A percentile compares a stretch with the other conserved stretches of the same genome.
Evolutionary conservation across 192 early-diverging fungal species (phyloP).

Genomic region (Thamnidium elegans): DNA sequence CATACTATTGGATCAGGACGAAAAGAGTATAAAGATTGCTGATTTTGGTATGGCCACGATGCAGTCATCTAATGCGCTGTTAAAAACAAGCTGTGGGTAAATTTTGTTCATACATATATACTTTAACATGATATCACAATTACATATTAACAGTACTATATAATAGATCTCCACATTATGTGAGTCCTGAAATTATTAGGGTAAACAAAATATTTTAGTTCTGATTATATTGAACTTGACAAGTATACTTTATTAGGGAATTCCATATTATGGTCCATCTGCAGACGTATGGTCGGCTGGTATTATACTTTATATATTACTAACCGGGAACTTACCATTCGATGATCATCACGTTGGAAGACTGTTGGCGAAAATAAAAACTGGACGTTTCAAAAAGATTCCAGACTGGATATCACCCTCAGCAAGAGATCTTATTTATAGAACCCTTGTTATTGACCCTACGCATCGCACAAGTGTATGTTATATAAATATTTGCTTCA

Average conservation of each 20-base stretch:
- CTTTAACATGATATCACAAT: constrained; percentile 42
- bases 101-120: constrained; percentile 24
- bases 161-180: constrained; percentile 34
- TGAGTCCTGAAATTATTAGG: constrained; percentile 32
- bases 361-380: constrained; percentile 62
- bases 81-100: constrained; percentile 58
- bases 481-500: background rate
- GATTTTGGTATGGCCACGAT: constrained; percentile 66
- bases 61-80: constrained; percentile 41
- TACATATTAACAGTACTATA: too few relatives aligned
- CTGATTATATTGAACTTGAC: background rate
- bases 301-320: constrained; percentile 81
- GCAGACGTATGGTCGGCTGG: constrained; percentile 95
- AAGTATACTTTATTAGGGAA: constrained; percentile 16
- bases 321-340: constrained; percentile 75
- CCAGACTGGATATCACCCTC: constrained; percentile 62
- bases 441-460: constrained; percentile 77
- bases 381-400: constrained; percentile 59
- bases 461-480: constrained; percentile 45
- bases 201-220: constrained; percentile 13
- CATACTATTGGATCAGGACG: constrained; percentile 35
- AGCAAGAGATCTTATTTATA: constrained; percentile 65
- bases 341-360: constrained; percentile 73
- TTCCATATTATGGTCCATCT: constrained; percentile 39
- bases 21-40: constrained; percentile 55